These are phyloP conservation scores for Astragalus glycyphyllos DNA, from an alignment of 306 rosid species.

Conservation along the genomic window DNA sequence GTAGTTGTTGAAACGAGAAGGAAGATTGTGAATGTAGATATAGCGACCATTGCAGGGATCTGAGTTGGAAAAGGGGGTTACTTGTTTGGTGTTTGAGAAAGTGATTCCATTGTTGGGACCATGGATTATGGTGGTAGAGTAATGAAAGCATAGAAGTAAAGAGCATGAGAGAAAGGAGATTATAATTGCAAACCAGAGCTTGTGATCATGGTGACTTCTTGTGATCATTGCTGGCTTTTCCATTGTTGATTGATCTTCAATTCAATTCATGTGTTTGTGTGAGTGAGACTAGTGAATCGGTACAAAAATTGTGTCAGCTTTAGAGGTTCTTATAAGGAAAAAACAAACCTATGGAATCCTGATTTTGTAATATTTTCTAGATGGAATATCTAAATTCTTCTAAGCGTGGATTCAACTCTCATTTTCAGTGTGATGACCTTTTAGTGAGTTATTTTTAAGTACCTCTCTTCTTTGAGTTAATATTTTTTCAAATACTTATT, in stretches of 20 bases:
- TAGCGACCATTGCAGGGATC: constrained; percentile 69
- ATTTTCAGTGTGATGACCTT: no score
- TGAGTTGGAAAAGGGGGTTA: constrained; percentile 9
- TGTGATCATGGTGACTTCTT: constrained; percentile 45
- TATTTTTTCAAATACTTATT: no score
- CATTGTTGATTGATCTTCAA: neutral
- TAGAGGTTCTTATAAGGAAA: neutral
- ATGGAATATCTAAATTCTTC: no score
- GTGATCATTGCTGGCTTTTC: constrained; percentile 10
- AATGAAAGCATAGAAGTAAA: constrained; percentile 52
- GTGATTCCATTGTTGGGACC: constrained; percentile 32
- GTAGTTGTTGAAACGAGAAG: constrained; percentile 65
- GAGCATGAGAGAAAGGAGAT: constrained; percentile 51
- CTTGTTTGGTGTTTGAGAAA: constrained; percentile 37
- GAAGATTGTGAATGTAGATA: constrained; percentile 66
- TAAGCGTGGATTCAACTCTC: no score
- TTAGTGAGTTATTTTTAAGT: no score
- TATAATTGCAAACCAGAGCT: constrained; percentile 54
- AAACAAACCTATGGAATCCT: neutral
- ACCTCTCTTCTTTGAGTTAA: no score
- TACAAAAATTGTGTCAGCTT: neutral
- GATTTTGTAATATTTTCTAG: neutral
- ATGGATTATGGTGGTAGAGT: constrained; percentile 46
- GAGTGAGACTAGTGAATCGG: neutral
- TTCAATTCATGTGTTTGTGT: neutral